These are phyloP conservation scores for Cercospora zeae-maydis DNA, from an alignment of 2,329 filamentous ascomycete species.

Conservation along the genomic window DNA sequence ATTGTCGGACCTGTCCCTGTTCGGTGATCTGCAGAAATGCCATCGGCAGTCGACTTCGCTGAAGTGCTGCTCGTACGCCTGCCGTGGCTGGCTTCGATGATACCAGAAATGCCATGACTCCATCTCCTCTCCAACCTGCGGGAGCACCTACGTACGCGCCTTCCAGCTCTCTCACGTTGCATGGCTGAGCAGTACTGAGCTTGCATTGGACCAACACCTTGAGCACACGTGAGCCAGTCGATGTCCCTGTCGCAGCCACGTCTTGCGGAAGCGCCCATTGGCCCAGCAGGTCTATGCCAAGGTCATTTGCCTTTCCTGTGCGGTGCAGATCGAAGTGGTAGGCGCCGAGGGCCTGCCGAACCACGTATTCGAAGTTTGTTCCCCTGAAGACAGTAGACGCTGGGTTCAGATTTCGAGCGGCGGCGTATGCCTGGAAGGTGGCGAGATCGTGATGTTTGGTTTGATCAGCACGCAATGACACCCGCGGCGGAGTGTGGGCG, in stretches of 20 bases:
- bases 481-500: background rate
- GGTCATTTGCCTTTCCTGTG: constrained; percentile 64
- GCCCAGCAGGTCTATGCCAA: constrained; percentile 71
- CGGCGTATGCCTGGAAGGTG: constrained; percentile 63
- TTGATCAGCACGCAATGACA: constrained; percentile 1
- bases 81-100: constrained; percentile 68
- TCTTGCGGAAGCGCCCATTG: constrained; percentile 58
- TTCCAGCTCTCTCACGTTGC: constrained; percentile 69
- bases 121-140: constrained; percentile 62
- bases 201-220: constrained; percentile 66
- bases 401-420: constrained; percentile 53
- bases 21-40: constrained; percentile 62
- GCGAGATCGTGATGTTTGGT: constrained; percentile 59
- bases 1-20: constrained; percentile 60
- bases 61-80: constrained; percentile 71
- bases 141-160: constrained; percentile 74
- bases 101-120: constrained; percentile 68
- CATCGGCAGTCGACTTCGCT: constrained; percentile 65
- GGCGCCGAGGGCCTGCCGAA: constrained; percentile 52
- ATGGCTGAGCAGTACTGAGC: constrained; percentile 51
- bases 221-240: constrained; percentile 20
- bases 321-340: constrained; percentile 64
- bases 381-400: constrained; percentile 63
- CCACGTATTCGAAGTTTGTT: constrained; percentile 73
- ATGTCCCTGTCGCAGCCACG: background rate